A percentile compares a stretch with the other conserved stretches of the same genome.
Conservation (phyloP, 176 grass and related monocot species). For the Musa troglodytarum region DNA sequence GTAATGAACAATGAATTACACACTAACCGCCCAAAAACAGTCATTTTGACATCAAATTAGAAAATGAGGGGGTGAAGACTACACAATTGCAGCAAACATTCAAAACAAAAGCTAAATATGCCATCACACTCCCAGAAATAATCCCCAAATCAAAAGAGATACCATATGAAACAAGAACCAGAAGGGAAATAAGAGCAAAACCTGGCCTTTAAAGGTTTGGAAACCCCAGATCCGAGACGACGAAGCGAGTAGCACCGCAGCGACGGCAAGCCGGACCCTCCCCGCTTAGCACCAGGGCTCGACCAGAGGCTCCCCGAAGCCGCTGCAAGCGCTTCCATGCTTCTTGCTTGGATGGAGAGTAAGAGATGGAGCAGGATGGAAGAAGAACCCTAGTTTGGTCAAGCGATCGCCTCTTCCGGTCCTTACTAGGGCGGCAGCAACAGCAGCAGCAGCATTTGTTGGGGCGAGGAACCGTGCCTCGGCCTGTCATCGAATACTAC, state of each 20-base stretch:
- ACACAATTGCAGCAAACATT: too few species aligned
- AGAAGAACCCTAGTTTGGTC: background rate
- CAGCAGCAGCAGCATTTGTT: background rate
- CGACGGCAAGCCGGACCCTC: background rate
- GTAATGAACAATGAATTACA: too few species aligned
- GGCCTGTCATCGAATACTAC: background rate
- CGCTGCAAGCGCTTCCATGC: background rate
- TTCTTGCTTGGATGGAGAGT: background rate
- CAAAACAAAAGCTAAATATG: too few species aligned
- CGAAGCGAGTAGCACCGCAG: background rate
- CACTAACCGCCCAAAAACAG: too few species aligned
- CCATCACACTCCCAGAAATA: background rate
- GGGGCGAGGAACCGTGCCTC: background rate
- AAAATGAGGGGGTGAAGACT: too few species aligned
- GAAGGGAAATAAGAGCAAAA: background rate
- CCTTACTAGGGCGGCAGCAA: background rate
- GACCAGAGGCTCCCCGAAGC: constrained; percentile 4
- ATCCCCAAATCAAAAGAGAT: background rate
- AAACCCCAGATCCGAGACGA: background rate
- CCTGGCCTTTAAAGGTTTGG: background rate
- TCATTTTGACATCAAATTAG: too few species aligned
- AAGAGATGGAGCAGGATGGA: background rate
- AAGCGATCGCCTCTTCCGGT: background rate
- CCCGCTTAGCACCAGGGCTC: constrained; percentile 10
- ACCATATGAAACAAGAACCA: background rate